Evolutionary conservation across 371 early-diverging fungal genomes (phyloP).

Genomic region (Mortierella sp.): DNA sequence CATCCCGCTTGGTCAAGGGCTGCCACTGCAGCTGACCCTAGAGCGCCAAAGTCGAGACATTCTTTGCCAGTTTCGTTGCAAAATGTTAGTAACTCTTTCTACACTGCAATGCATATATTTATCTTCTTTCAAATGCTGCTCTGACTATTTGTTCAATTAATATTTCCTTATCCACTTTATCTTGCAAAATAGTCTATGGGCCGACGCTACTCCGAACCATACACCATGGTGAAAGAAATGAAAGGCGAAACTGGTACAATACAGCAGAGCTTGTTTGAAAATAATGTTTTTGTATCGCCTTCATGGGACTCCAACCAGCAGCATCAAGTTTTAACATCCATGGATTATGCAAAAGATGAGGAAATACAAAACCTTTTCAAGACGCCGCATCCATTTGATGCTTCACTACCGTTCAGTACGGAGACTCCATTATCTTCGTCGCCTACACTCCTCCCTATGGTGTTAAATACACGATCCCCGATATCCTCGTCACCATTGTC

Average conservation of each 20-base stretch:
- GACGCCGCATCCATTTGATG: slow-evolving; percentile 20
- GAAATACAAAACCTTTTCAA: background rate
- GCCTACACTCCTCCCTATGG: background rate
- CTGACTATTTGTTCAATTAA: background rate
- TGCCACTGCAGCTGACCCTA: background rate
- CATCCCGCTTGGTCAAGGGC: slow-evolving; percentile 30
- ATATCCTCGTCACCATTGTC: slow-evolving; percentile 1
- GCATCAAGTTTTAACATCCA: background rate
- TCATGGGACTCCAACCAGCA: background rate
- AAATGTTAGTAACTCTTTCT: slow-evolving; percentile 12
- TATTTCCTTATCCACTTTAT: background rate
- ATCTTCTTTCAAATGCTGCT: background rate
- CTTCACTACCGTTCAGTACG: background rate
- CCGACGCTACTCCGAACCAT: slow-evolving; percentile 21
- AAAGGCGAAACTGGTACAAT: background rate
- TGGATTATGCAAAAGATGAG: background rate
- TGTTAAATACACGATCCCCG: background rate
- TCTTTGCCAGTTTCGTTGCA: slow-evolving; percentile 3
- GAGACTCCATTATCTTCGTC: background rate
- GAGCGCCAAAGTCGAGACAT: background rate
- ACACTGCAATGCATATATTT: too few species aligned
- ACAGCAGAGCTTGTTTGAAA: background rate
- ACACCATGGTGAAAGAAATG: background rate
- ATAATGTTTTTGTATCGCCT: background rate
- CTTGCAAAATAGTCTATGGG: background rate